Evolutionary conservation across 495 filamentous ascomycete species (phyloP).

Genomic region (Neurospora tetrasperma): DNA sequence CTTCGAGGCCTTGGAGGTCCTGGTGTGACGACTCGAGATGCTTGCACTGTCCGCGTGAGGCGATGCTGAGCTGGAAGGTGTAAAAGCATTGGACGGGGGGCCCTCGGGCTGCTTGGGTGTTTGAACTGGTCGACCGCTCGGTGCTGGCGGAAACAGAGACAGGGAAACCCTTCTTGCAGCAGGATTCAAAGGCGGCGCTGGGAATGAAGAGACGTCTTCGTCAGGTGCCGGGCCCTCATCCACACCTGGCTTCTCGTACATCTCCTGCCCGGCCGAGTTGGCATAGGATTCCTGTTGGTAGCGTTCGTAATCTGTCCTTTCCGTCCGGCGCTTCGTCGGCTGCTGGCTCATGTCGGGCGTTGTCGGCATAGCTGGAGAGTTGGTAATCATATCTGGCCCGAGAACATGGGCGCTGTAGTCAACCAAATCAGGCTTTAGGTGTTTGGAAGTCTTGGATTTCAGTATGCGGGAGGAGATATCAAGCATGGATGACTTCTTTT

Average conservation of each 20-base stretch:
- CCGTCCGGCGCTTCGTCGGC: conserved; percentile 17
- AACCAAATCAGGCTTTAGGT: conserved; percentile 10
- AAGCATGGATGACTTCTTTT: conserved; percentile 41
- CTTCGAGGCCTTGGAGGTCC: conserved; percentile 39
- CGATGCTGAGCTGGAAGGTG: conserved; percentile 14
- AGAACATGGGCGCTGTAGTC: conserved; percentile 10
- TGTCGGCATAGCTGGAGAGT: conserved; percentile 30
- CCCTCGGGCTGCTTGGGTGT: conserved; percentile 14
- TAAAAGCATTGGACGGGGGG: neutral
- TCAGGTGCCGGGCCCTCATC: neutral
- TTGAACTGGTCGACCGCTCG: neutral
- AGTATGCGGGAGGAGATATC: conserved; percentile 33
- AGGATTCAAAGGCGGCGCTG: conserved; percentile 3
- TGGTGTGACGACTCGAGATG: conserved; percentile 39
- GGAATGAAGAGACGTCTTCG: conserved; percentile 6
- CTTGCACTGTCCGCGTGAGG: conserved; percentile 31
- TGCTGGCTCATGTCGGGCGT: conserved; percentile 20
- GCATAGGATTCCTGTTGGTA: conserved; percentile 42
- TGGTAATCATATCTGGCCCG: conserved; percentile 22
- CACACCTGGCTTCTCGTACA: conserved; percentile 2
- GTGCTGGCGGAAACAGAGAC: conserved; percentile 10
- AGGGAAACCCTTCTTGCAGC: conserved; percentile 8
- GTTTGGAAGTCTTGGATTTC: conserved; percentile 8
- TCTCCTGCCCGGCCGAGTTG: conserved; percentile 26
- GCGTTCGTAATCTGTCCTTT: conserved; percentile 34